These are phyloP conservation scores for Fusarium sp. DNA, from an alignment of 2,329 filamentous ascomycete genomes.

Conservation along the genomic window DNA sequence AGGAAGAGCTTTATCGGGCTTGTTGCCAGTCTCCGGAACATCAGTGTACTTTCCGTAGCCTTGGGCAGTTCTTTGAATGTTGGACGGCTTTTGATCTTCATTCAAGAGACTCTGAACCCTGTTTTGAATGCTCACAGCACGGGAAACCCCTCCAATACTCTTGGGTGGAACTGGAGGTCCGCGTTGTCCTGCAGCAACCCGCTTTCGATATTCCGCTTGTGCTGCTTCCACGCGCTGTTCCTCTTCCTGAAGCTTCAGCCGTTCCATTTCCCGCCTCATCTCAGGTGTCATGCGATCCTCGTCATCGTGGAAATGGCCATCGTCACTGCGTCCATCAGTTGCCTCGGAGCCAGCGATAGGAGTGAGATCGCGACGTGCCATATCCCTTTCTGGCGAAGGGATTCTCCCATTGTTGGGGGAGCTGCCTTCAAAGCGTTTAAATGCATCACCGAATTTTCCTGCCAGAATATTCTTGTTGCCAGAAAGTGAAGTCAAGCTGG, in stretches of 20 bases:
- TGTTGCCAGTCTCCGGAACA: conserved; percentile 49
- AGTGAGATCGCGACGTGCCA: conserved; percentile 64
- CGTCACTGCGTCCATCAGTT: conserved; percentile 67
- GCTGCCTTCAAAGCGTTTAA: conserved; percentile 84
- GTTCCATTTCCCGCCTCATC: conserved; percentile 88
- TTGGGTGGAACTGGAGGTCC: conserved; percentile 57
- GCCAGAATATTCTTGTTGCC: conserved; percentile 84
- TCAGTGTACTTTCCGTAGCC: conserved; percentile 91
- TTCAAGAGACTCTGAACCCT: conserved; percentile 86
- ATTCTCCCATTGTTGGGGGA: conserved; percentile 49
- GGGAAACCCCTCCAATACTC: conserved; percentile 66
- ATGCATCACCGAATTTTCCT: conserved; percentile 91
- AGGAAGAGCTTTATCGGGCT: conserved; percentile 52
- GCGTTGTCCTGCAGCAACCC: conserved; percentile 64
- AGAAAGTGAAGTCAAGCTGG: conserved; percentile 76
- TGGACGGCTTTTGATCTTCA: conserved; percentile 72
- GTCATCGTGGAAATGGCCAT: conserved; percentile 67
- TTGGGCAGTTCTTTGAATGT: conserved; percentile 76
- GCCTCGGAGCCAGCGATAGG: conserved; percentile 81
- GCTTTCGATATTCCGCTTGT: conserved; percentile 85
- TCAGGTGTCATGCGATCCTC: conserved; percentile 82
- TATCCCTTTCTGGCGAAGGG: conserved; percentile 60
- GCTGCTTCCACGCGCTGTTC: conserved; percentile 90
- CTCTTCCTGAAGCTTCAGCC: conserved; percentile 82
- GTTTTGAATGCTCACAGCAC: conserved; percentile 88